Evolutionary conservation across 805 yeast species (phyloP), one percentile per base, ranked within the genome.

Genomic region (Candida oleophila): DNA sequence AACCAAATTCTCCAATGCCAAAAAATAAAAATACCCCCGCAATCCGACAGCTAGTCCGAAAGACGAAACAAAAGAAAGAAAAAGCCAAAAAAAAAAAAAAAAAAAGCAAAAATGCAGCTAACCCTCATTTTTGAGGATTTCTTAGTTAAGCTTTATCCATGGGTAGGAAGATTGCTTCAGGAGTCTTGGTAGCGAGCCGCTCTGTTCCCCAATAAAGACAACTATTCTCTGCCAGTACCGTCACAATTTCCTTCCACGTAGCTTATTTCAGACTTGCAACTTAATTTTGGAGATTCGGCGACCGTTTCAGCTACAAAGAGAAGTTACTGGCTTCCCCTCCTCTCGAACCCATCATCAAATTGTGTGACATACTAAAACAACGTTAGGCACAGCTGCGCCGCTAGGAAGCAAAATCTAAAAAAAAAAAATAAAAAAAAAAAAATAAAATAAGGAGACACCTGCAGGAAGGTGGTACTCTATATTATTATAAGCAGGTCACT

Each of bases 301-400:
- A n/a, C n/a, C n/a, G n/a, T n/a, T n/a, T n/a, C n/a, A n/a, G n/a
- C n/a, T n/a, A n/a, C n/a, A n/a, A n/a, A n/a, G n/a, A n/a, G n/a
- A n/a, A n/a, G n/a, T n/a, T n/a, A n/a, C n/a, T n/a, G 11, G 9
- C 30, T 25, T 11, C 30, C 30, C 30, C 30, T 25, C 30, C 30
- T 25, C 30, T 25, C 30, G 5, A 25, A 25, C 11, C 11, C 11
- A 25, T 25, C 11, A 25, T 4, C 39, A 15, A 18, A 36, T 36
- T 36, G 39, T 36, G 39, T 36, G 39, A 36, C 39, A 12, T 15
- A 36, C 39, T 15, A 25, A 25, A 25, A 25, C 9, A 19, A 36
- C 19, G 21, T 36, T 36, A 36, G 8, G 39, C 39, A 15, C 12
- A 20, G 18, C 22, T 36, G 39, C 39, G 39, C 39, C 39, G 39